Percentiles rank a stretch among this genome's conserved stretches.
Evolutionary conservation across 768 basidiomycete species (phyloP).

Genomic region (Dacryopinax spathularia): DNA sequence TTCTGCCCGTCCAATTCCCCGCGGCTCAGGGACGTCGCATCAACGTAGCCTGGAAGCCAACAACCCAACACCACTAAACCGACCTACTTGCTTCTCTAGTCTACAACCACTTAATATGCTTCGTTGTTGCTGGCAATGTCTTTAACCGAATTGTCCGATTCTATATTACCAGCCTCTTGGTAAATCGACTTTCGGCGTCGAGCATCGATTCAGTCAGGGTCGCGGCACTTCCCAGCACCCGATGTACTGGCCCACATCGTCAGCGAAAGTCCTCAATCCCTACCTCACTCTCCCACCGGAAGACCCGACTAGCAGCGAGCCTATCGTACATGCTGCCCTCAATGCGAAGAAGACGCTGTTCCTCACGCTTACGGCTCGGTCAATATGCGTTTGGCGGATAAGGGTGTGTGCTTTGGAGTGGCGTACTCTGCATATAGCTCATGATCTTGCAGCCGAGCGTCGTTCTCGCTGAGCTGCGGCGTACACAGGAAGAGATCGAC

Average conservation of each 20-base stretch:
- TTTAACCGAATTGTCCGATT: too few relatives aligned
- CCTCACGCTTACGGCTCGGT: slow-evolving; percentile 53
- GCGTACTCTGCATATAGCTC: slow-evolving; percentile 23
- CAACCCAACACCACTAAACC: not conserved
- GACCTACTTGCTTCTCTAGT: not conserved
- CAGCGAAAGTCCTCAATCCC: not conserved
- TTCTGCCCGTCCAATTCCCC: not conserved
- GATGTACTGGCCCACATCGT: not conserved
- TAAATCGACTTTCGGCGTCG: not conserved
- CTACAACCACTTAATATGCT: not conserved
- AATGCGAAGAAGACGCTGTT: slow-evolving; percentile 69
- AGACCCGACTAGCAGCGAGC: slow-evolving; percentile 27
- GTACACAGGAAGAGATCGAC: slow-evolving; percentile 59
- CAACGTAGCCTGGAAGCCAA: not conserved
- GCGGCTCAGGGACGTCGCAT: not conserved
- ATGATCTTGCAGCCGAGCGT: slow-evolving; percentile 21
- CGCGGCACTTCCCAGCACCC: not conserved
- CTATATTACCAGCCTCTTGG: not conserved
- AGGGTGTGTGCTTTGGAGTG: slow-evolving; percentile 38
- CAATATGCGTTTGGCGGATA: slow-evolving; percentile 69
- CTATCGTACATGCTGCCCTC: slow-evolving; percentile 41
- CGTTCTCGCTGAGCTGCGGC: slow-evolving; percentile 46
- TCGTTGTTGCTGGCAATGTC: not conserved
- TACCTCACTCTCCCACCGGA: not conserved
- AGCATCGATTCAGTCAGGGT: too few relatives aligned